A percentile compares a stretch with the other conserved stretches of the same genome.
These are phyloP conservation scores for Martensiomyces pterosporus DNA, from an alignment of 192 early-diverging fungal species.

Conservation along the genomic window DNA sequence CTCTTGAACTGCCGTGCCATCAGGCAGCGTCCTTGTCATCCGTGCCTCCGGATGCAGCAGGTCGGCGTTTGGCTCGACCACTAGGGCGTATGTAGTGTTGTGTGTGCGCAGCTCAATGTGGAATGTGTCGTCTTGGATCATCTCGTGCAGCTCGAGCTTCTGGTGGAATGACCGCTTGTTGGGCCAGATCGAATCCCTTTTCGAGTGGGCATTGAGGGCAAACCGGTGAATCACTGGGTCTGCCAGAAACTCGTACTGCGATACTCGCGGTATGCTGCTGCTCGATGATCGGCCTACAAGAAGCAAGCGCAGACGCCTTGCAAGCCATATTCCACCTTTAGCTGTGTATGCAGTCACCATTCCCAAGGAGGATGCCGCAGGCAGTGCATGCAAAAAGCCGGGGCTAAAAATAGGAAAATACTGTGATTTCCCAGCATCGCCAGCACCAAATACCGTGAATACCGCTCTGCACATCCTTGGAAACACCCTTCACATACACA, in stretches of 20 bases:
- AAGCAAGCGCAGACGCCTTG: no score
- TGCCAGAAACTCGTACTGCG: slow-evolving; percentile 40
- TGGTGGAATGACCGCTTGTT: slow-evolving; percentile 33
- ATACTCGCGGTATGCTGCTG: slow-evolving; percentile 27
- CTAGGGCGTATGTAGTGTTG: slow-evolving; percentile 61
- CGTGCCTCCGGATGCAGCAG: slow-evolving; percentile 62
- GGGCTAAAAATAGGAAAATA: no score
- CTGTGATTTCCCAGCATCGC: no score
- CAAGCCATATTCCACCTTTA: no score
- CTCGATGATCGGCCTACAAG: slow-evolving; percentile 16
- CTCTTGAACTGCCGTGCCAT: slow-evolving; percentile 9
- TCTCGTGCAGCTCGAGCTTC: slow-evolving; percentile 14
- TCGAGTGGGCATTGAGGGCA: background rate
- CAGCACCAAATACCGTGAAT: no score
- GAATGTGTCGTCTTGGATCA: slow-evolving; percentile 53
- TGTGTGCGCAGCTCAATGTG: slow-evolving; percentile 56
- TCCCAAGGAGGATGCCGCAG: no score
- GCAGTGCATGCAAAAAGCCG: no score
- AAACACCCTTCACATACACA: no score
- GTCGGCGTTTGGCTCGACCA: slow-evolving; percentile 66
- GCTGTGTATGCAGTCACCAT: no score
- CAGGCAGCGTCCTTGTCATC: slow-evolving; percentile 13
- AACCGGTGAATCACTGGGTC: slow-evolving; percentile 43
- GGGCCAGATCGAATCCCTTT: background rate
- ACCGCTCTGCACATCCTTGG: no score